Percentiles rank a stretch among this genome's conserved stretches.
These are phyloP conservation scores for Ascochyta lentis DNA, from an alignment of 2,329 filamentous ascomycete species.

Conservation along the genomic window DNA sequence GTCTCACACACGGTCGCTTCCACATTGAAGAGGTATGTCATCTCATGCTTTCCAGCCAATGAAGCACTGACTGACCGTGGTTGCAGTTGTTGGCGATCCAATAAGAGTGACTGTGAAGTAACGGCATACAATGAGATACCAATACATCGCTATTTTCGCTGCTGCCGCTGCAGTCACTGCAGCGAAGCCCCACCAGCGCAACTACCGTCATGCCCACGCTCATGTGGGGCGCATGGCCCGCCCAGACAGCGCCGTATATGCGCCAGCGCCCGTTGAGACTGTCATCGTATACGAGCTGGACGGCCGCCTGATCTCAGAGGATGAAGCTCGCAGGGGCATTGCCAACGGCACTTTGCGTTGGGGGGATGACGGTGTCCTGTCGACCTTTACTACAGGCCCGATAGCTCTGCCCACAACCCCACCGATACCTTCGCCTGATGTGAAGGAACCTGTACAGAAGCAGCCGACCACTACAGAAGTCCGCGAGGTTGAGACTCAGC, in stretches of 20 bases:
- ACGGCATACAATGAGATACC: conserved; percentile 44
- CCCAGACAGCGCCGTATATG: conserved; percentile 57
- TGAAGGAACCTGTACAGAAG: conserved; percentile 7
- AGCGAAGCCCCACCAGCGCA: conserved; percentile 66
- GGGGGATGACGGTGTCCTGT: conserved; percentile 65
- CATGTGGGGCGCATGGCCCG: conserved; percentile 55
- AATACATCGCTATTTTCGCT: conserved; percentile 44
- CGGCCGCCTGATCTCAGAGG: conserved; percentile 65
- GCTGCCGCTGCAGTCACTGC: conserved; percentile 57
- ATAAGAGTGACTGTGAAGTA: conserved; percentile 4
- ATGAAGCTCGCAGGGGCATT: conserved; percentile 75
- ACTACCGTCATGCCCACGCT: conserved; percentile 58
- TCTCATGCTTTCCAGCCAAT: background rate
- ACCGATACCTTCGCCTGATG: conserved; percentile 15
- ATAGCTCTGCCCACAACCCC: conserved; percentile 26
- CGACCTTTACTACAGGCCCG: conserved; percentile 29
- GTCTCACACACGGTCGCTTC: conserved; percentile 1
- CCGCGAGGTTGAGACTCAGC: conserved; percentile 1
- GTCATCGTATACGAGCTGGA: conserved; percentile 76
- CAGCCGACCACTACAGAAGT: conserved; percentile 7
- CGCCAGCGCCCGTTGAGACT: conserved; percentile 64
- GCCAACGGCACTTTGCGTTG: conserved; percentile 70
- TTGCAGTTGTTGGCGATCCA: conserved; percentile 6
- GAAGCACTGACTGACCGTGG: conserved; percentile 17
- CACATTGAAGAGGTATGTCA: conserved; percentile 15